Evolutionary conservation across 257 asterid genomes (phyloP).

Genomic region (Gentiana straminea): DNA sequence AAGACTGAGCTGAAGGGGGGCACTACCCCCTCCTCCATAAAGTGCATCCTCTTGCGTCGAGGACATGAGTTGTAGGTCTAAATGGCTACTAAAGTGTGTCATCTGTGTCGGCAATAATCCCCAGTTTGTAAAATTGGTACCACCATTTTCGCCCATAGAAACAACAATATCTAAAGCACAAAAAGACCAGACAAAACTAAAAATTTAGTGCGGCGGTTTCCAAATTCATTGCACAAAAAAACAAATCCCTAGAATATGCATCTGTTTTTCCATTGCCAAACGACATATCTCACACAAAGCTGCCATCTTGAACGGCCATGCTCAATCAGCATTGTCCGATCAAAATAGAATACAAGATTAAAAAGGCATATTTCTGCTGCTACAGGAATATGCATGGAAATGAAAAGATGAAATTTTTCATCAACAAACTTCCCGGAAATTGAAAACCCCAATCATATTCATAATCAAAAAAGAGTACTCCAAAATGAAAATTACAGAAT

Average conservation of each 20-base stretch:
- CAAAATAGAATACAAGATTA: neutral
- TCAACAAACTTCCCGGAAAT: no score
- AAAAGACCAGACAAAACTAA: slow-evolving; percentile 13
- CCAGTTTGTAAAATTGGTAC: slow-evolving; percentile 49
- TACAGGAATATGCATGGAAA: neutral
- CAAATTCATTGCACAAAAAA: slow-evolving; percentile 10
- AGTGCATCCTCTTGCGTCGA: slow-evolving; percentile 47
- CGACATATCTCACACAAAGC: slow-evolving; percentile 16
- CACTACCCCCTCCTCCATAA: slow-evolving; percentile 29
- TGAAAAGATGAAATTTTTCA: neutral
- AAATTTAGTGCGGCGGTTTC: slow-evolving; percentile 7
- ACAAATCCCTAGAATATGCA: slow-evolving; percentile 9
- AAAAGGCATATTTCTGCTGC: neutral
- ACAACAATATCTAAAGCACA: slow-evolving; percentile 7
- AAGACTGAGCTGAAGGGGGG: slow-evolving; percentile 3
- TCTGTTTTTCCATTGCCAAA: slow-evolving; percentile 9
- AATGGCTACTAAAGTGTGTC: slow-evolving; percentile 24
- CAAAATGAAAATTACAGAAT: neutral
- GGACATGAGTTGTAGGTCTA: slow-evolving; percentile 52
- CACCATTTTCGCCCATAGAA: slow-evolving; percentile 64
- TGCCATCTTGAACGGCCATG: neutral
- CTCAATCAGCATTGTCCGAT: neutral
- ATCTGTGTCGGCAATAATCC: slow-evolving; percentile 29
- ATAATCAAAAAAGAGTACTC: neutral
- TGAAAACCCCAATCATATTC: no score